Base-by-base conservation (phyloP, 345 rosid genomes). In the Nephelium lappaceum region DNA sequence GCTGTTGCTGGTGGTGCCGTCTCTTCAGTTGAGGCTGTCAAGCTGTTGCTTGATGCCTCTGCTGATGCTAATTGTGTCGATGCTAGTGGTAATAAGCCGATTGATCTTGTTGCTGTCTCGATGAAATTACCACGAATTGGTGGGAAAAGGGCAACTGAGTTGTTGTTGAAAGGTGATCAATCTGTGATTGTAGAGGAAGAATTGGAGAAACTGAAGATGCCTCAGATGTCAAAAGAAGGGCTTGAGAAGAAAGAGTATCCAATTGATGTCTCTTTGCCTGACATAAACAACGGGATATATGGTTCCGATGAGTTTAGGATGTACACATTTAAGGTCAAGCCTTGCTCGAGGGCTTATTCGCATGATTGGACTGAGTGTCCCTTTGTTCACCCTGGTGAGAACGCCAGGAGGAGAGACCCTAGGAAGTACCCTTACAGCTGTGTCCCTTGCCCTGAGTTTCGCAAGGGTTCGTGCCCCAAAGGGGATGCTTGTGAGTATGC, bases 351-450 rank as follows among this genome's bases (percentile, higher is more conserved):
- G 86, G 99, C 99, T 1, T 96, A 96, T 76, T 93, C 99, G 5
- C 99, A 96, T 69, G 99, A 96, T 61, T 96, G 98, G 99, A 96
- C 98, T 0, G 99, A 96, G 79, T 96, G 99, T 79, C 99, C 99
- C 2, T 96, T 96, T 74, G 99, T 92, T 71, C 99, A 96, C 82
- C 99, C 99, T 0, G 97, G 99, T 12, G 99, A 96, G 93, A 96
- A 96, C 19, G 99, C 99, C 0, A 92, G 99, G 87, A 92, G 99
- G 78, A 88, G 99, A 73, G 99, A 96, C 90, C 98, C 95, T 0
- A 89, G 88, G 85, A 96, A 93, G 89, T 94, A 89, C 77, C 93
- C 97, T 41, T 96, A 96, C 78, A 93, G 91, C 74, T 94, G 99
- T 73, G 99, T 96, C 67, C 98, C 99, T 0, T 96, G 99, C 84